Base-by-base conservation (phyloP, 768 basidiomycete genomes). In the Rhizopogon sp. region DNA sequence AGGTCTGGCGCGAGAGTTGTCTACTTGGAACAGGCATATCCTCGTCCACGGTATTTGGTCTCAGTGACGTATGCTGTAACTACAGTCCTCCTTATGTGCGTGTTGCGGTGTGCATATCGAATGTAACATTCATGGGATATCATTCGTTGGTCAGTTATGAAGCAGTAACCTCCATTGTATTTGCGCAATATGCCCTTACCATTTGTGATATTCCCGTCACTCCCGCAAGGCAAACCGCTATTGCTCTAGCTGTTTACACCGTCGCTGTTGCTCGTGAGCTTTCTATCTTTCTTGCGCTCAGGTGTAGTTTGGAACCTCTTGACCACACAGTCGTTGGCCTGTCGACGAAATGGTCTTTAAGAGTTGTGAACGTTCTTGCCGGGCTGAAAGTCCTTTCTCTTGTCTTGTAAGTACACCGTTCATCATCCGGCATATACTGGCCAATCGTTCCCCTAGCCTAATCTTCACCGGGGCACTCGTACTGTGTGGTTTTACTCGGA, bases 1-100 rank as follows among this genome's bases (percentile, higher is more conserved):
- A 70, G 79, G 14, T 76, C 77, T 7, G 79, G 79, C 6, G 79
- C 75, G 8, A 74, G 79, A 56, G 78, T 79, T 6, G 79, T 74
- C 3, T 79, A 77, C 52, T 66, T 78, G 13, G 75, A 77, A 25
- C 60, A 62, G 14, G 57, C 60, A 14, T 64, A 64, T 53, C 56
- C 44, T 16, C 56, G 54, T 28, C 64, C 63, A 31, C 51, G 52
- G 52, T 56, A 42, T 58, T 66, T 79, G 39, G 67, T 79, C 25
- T 75, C 77, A 2, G 73, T 73, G 28, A 59, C 68, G 1, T 79
- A 77, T 56, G 76, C 77, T 10, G 70, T 77, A 14, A 64, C 46
- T 22, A 14, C 62, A 5, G 62, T 66, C 2, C 58, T 69, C 11
- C 62, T 67, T 20, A 62, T 62, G 59, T 67, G 44, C 51, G 65